These are phyloP conservation scores for Bipolaris sorokiniana DNA, from an alignment of 2,329 filamentous ascomycete species.

Conservation along the genomic window DNA sequence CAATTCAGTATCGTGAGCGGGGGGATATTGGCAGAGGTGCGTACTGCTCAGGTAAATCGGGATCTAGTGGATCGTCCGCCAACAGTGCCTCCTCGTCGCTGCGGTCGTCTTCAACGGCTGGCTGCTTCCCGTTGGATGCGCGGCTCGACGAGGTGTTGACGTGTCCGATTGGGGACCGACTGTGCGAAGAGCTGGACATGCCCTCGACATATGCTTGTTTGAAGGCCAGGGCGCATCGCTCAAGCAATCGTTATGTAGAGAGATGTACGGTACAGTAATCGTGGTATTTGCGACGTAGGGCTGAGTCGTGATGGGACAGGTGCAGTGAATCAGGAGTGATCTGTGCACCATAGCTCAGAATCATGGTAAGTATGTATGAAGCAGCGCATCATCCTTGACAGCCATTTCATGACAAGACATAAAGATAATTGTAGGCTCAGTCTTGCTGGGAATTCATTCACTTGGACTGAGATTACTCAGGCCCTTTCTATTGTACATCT, in stretches of 20 bases:
- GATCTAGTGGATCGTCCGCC: slow-evolving; percentile 63
- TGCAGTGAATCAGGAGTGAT: slow-evolving; percentile 13
- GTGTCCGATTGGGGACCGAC: slow-evolving; percentile 43
- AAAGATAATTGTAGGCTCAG: background rate
- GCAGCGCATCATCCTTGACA: background rate
- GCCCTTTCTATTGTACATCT: background rate
- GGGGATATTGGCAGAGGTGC: background rate
- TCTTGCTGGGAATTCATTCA: too few relatives aligned
- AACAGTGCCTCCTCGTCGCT: slow-evolving; percentile 59
- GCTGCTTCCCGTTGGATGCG: slow-evolving; percentile 42
- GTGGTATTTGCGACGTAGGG: slow-evolving; percentile 16
- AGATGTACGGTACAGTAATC: background rate
- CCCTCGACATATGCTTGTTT: slow-evolving; percentile 41
- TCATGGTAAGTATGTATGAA: slow-evolving; percentile 37
- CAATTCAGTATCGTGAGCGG: background rate
- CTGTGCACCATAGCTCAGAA: slow-evolving; percentile 15
- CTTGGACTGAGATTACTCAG: background rate
- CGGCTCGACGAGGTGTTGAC: slow-evolving; percentile 56
- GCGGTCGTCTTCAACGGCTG: slow-evolving; percentile 49
- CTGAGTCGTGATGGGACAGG: slow-evolving; percentile 25
- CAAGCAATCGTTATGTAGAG: slow-evolving; percentile 29
- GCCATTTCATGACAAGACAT: background rate
- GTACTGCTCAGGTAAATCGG: slow-evolving; percentile 56
- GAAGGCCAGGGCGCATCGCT: slow-evolving; percentile 34
- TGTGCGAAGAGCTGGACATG: slow-evolving; percentile 49